Percentiles rank a stretch among this genome's conserved stretches.
These are phyloP conservation scores for Alternaria triticimaculans DNA, from an alignment of 2,329 filamentous ascomycete species.

Conservation along the genomic window DNA sequence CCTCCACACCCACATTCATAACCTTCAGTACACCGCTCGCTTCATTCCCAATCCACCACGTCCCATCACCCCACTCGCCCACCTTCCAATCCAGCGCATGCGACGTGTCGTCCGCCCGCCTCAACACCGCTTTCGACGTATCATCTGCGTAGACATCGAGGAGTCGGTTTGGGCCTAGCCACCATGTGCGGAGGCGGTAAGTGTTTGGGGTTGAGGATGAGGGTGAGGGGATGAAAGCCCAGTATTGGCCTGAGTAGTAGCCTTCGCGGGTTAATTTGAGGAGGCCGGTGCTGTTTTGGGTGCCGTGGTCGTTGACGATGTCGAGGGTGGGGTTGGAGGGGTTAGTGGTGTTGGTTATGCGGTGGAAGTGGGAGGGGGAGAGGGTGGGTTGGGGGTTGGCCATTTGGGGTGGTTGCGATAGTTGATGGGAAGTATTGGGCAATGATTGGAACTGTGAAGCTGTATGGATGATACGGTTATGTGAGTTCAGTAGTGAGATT, in stretches of 20 bases:
- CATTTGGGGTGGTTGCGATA: background rate
- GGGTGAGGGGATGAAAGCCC: constrained; percentile 28
- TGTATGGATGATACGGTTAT: background rate
- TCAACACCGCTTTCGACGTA: constrained; percentile 18
- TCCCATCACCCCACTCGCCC: constrained; percentile 30
- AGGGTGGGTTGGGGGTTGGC: background rate
- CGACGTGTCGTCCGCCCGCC: constrained; percentile 10
- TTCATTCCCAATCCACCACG: constrained; percentile 28
- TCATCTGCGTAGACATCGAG: constrained; percentile 26
- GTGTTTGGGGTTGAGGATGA: constrained; percentile 17
- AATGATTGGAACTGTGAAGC: background rate
- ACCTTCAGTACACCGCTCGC: constrained; percentile 17
- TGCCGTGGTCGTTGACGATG: background rate
- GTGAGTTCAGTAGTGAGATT: background rate
- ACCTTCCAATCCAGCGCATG: constrained; percentile 23
- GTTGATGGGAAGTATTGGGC: background rate
- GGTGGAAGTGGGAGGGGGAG: background rate
- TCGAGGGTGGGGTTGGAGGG: background rate
- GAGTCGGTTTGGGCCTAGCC: constrained; percentile 24
- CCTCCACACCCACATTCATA: constrained; percentile 28
- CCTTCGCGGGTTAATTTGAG: constrained; percentile 17
- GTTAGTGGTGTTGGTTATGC: background rate
- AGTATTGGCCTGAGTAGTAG: constrained; percentile 32
- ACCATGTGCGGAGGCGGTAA: constrained; percentile 26
- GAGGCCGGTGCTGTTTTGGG: background rate